Evolutionary conservation across 2,329 filamentous ascomycete genomes (phyloP).

Genomic region (Aspergillus glaucus): DNA sequence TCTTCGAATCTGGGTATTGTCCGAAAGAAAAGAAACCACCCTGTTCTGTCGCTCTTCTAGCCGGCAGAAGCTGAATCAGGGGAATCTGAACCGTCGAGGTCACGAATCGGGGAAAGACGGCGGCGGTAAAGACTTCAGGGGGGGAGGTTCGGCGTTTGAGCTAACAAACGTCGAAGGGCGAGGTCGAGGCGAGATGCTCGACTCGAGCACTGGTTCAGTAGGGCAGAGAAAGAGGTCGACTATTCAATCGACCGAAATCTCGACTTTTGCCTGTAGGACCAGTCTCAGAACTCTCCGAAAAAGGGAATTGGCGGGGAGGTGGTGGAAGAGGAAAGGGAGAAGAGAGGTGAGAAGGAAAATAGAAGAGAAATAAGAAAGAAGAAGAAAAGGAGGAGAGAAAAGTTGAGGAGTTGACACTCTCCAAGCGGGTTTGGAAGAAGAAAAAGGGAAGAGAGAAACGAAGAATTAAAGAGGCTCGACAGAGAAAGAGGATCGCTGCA

Average conservation of each 20-base stretch:
- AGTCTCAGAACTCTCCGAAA: slow-evolving; percentile 33
- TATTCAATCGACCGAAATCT: slow-evolving; percentile 17
- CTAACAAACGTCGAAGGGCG: slow-evolving; percentile 34
- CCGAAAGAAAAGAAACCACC: slow-evolving; percentile 17
- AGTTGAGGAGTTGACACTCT: slow-evolving; percentile 31
- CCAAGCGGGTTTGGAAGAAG: slow-evolving; percentile 36
- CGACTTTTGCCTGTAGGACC: slow-evolving; percentile 25
- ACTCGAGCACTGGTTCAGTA: slow-evolving; percentile 30
- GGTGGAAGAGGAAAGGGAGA: slow-evolving; percentile 18
- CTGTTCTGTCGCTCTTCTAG: slow-evolving; percentile 32
- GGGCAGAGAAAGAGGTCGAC: slow-evolving; percentile 22
- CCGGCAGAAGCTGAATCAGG: slow-evolving; percentile 34
- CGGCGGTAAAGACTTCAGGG: slow-evolving; percentile 19
- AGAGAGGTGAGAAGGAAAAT: slow-evolving; percentile 15
- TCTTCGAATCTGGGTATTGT: slow-evolving; percentile 14
- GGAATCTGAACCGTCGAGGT: slow-evolving; percentile 25
- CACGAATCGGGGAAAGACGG: slow-evolving; percentile 25
- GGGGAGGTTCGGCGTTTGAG: slow-evolving; percentile 30
- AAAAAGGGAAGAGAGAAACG: slow-evolving; percentile 23
- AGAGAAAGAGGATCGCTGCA: slow-evolving; percentile 21
- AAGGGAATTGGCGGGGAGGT: slow-evolving; percentile 27
- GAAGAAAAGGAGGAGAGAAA: slow-evolving; percentile 27
- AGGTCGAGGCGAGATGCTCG: slow-evolving; percentile 32
- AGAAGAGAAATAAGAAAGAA: slow-evolving; percentile 26
- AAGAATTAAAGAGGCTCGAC: slow-evolving; percentile 3